phyloP scores from a whole-genome alignment of 495 filamentous ascomycete species.

The Aspergillus indologenus region DNA sequence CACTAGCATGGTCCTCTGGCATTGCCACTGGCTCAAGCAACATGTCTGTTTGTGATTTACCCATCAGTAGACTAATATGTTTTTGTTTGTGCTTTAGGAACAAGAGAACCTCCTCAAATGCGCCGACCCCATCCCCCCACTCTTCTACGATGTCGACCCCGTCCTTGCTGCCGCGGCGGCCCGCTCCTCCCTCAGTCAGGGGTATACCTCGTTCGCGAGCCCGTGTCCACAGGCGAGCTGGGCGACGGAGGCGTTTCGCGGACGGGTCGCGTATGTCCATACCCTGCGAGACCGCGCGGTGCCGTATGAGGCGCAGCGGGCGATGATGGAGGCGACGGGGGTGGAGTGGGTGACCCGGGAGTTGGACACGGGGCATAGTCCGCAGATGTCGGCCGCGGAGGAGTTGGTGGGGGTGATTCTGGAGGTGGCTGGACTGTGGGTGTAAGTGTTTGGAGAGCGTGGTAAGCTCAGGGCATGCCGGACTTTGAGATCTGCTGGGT shows the following conservation, averaged over 20 bases:
- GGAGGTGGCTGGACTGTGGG: neutral
- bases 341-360: neutral
- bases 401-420: neutral
- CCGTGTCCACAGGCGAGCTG: slow-evolving; percentile 3
- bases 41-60: no score
- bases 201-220: neutral
- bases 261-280: neutral
- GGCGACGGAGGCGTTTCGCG: neutral
- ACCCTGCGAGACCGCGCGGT: neutral
- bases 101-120: neutral
- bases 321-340: neutral
- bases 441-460: no score
- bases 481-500: no score
- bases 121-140: neutral
- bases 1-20: no score
- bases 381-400: slow-evolving; percentile 1
- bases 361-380: neutral
- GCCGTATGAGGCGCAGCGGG: neutral
- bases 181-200: neutral
- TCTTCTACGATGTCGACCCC: neutral
- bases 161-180: neutral
- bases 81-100: no score
- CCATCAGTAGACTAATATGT: neutral
- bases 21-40: no score
- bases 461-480: no score